A percentile compares a stretch with the other conserved stretches of the same genome.
phyloP scores from a whole-genome alignment of 805 yeast species.

The Vanderwaltozyma tropicalis region DNA sequence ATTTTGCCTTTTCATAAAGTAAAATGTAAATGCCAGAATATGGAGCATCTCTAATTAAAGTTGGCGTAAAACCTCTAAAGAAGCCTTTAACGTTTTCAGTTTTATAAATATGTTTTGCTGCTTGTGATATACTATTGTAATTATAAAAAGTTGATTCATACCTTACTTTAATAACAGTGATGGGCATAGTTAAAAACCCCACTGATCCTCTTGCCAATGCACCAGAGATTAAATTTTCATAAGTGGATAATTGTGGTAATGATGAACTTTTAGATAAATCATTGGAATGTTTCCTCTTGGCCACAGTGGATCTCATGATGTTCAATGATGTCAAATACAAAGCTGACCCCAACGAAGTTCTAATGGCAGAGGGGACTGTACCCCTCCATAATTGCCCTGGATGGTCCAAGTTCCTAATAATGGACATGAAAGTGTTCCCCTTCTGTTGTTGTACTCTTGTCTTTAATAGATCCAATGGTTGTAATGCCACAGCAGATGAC shows the following conservation, averaged over 20 bases:
- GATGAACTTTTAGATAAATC: constrained; percentile 25
- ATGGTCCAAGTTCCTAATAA: constrained; percentile 33
- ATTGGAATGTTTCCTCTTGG: constrained; percentile 5
- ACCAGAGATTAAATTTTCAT: constrained; percentile 67
- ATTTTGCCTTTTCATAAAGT: constrained; percentile 70
- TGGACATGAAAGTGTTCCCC: constrained; percentile 22
- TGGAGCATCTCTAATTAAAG: constrained; percentile 86
- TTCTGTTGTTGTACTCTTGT: constrained; percentile 68
- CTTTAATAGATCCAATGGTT: constrained; percentile 82
- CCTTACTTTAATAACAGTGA: constrained; percentile 81
- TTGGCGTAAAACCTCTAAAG: constrained; percentile 80
- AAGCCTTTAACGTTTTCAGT: constrained; percentile 56
- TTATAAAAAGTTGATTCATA: constrained; percentile 73
- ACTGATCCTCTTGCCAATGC: constrained; percentile 69
- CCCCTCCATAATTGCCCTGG: constrained; percentile 74
- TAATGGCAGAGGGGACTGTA: constrained; percentile 76
- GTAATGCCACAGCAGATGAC: constrained; percentile 66
- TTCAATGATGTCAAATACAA: constrained; percentile 70
- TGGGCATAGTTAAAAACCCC: constrained; percentile 88
- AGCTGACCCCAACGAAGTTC: constrained; percentile 88
- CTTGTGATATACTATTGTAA: constrained; percentile 54
- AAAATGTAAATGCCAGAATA: constrained; percentile 89
- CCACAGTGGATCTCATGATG: constrained; percentile 42
- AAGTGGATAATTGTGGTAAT: constrained; percentile 62
- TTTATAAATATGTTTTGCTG: constrained; percentile 44